phyloP scores from a whole-genome alignment of 176 grass and related monocot genomes.

The Stipa capillata region DNA sequence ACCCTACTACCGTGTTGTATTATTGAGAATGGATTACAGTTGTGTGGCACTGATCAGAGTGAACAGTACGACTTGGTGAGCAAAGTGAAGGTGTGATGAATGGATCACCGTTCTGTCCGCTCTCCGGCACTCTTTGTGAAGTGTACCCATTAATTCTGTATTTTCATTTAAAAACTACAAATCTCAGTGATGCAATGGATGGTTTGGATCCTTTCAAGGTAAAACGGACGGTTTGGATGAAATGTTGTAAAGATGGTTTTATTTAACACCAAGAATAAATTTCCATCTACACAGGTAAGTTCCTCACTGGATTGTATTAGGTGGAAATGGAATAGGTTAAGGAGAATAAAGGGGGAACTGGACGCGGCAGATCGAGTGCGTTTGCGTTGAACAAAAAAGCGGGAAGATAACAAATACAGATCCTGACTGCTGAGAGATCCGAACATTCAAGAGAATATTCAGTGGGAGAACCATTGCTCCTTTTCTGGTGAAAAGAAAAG shows the following conservation, averaged over 20 bases:
- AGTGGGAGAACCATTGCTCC: conserved; percentile 7
- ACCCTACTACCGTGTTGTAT: no score
- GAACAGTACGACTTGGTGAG: no score
- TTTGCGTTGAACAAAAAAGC: conserved; percentile 2
- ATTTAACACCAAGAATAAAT: not conserved
- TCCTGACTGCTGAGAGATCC: conserved; percentile 13
- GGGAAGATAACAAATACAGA: conserved; percentile 9
- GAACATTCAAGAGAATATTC: conserved; percentile 35
- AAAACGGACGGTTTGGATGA: not conserved
- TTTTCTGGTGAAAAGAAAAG: conserved; percentile 12
- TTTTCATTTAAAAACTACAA: not conserved
- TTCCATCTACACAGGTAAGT: not conserved
- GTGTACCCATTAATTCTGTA: not conserved
- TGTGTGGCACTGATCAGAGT: no score
- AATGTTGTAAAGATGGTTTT: not conserved
- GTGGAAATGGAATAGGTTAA: not conserved
- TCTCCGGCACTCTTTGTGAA: no score
- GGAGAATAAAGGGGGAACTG: not conserved
- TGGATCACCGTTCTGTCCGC: no score
- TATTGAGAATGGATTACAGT: no score
- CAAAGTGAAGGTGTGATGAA: no score
- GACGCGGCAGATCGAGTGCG: conserved; percentile 39
- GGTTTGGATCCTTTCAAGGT: no score
- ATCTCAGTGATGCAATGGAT: no score
- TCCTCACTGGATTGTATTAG: no score